Evolutionary conservation across 176 grass and related monocot genomes (phyloP), one percentile per base, ranked within the genome.

Genomic region (Themeda triandra): DNA sequence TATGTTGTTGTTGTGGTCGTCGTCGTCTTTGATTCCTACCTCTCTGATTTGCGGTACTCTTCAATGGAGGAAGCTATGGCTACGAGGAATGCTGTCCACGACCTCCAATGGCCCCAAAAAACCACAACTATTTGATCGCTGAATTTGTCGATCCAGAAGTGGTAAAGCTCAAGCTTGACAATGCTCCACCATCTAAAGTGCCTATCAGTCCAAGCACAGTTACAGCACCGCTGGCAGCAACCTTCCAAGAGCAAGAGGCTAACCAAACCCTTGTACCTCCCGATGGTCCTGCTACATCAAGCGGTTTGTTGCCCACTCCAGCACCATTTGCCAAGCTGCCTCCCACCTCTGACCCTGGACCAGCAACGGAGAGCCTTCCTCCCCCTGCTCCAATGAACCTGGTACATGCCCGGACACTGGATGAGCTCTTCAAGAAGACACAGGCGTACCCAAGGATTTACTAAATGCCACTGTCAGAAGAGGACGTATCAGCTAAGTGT

Each of bases 351-450:
- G 85, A 84, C 37, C 69, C 60, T 1, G 88, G 15, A 37, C 77
- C 76, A 74, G 83, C 69, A 23, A 89, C n/a, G 48, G 90, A 92
- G 49, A 86, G 66, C 75, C 75, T 86, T 18, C 88, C 90, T 33
- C 93, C 87, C 1, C 91, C 95, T 21, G 91, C 96, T 59, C 23
- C 54, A 56, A 94, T 83, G 86, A 91, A 92, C 45, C 82, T 86
- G 1, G 93, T 94, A 44, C 92, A 90, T 66, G 44, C 83, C 97
- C 67, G 97, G 66, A 99, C 93, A 46, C 90, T 99, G 13, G 93
- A 99, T 82, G 93, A 99, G 79, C 89, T 99, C 62, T 99, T 99
- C 69, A 96, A 78, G 82, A 99, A 99, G 83, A 99, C 97, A 46
- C 88, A 99, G 44, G 58, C 93, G 10, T 82, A 67, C 23, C 97